Evolutionary conservation across 2,329 filamentous ascomycete species (phyloP), one percentile per base, ranked within the genome.

Genomic region (Fusarium sp.): DNA sequence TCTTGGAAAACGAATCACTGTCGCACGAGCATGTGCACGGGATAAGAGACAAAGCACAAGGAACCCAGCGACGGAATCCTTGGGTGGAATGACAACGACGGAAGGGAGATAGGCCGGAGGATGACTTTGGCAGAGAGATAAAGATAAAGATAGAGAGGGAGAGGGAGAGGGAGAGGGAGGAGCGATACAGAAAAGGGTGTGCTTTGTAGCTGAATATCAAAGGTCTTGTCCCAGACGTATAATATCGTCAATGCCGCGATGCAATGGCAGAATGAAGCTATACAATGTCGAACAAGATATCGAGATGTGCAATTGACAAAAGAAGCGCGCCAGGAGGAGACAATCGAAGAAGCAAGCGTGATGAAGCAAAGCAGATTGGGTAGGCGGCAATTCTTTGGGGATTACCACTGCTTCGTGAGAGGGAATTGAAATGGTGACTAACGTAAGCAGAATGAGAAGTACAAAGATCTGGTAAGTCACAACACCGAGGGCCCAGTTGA

Each of bases 1-100:
- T 70, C 40, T 68, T 62, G 50, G 51, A 50, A 57, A 33, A 50
- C 47, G 47, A 49, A 45, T 44, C 67, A 58, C 65, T 54, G 49
- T 70, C 51, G 62, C 65, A 72, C 71, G 74, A 74, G 61, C 69
- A 69, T 70, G 51, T 45, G 54, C 57, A 55, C 51, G 54, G 43
- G 51, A 48, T 53, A 65, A 54, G 58, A 65, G 56, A 61, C 26
- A 44, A 59, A 47, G 59, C 56, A 64, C 61, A 44, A 60, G 40
- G 45, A 61, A 61, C 41, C 61, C 65, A 62, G 55, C 53, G 63
- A 68, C 67, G 58, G 54, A 39, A 57, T 68, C 22, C 46, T 22
- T 46, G 57, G 41, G 43, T 56, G 58, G 59, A 66, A 62, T 64
- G 49, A 39, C 55, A 39, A 50, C 17, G 48, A 60, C 26, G 39